Base-by-base conservation (phyloP, 164 flowering plant species). In the Piper betle region DNA sequence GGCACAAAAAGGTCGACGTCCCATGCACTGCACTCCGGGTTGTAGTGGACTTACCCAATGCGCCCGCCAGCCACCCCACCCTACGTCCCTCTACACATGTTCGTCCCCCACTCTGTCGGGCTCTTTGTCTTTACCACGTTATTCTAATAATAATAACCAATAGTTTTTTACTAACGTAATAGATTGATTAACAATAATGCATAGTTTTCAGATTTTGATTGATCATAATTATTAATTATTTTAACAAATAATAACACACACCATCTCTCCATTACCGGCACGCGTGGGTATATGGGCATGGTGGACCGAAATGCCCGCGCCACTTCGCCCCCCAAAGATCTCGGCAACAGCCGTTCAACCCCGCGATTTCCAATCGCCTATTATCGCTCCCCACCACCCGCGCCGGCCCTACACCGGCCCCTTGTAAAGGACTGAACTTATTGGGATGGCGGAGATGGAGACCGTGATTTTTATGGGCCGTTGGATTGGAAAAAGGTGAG, bases 1-100 rank as follows among this genome's bases (percentile, higher is more conserved):
- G 91, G 85, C 85, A 76, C 33, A 18, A 59, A 53, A 59, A 48
- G 53, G 4, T 6, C 12, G 39, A 77, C 83, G 74, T 78, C 39
- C 4, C 64, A 66, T 59, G 55, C 33, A 59, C 66, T 41, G 56
- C 55, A 54, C 60, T 48, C 33, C 33, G 33, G 33, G 33, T 25
- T 1, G 38, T 12, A 2, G 37, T 4, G 16, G 33, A 46, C 50
- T 25, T 10, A 46, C 50, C 50, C 15, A 46, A 46, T 12, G 50
- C 50, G 6, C 15, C 7, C 15, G 11, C 50, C 10, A 10, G 46
- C 46, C 6, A 42, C 46, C 46, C 11, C 46, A 6, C 46, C 46
- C 46, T 10, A 6, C 9, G 46, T 6, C 11, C 9, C 46, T 10
- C 33, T 46, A 55, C 39, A 59, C 66, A 70, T 48, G 38, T 13